Base-by-base conservation (phyloP, 805 yeast genomes). In the Lachancea sp. region DNA sequence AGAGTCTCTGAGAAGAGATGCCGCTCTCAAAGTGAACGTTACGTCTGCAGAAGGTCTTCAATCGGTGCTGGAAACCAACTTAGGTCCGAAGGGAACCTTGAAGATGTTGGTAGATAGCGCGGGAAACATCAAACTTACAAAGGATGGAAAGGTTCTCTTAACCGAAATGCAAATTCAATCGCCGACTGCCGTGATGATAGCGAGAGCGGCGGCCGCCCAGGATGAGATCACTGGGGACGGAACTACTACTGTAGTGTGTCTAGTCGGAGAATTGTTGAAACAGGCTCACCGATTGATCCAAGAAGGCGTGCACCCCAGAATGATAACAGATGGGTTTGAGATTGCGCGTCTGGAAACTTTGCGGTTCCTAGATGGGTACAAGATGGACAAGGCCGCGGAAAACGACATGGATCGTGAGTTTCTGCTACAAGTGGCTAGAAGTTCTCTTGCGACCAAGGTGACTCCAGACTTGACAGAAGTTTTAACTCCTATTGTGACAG, bases 171-270 rank as follows among this genome's bases (percentile, higher is more conserved):
- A 92, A 67, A 90, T 90, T 64, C 92, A 84, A 61, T 80, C 83
- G 47, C 94, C 94, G 8, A 84, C 94, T 3, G 94, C 94, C 0
- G 84, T 83, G 25, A 78, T 83, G 84, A 83, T 83, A 66, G 95
- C 98, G 2, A 75, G 97, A 50, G 98, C 97, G 11, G 98, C 98
- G 36, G 79, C 96, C 34, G 97, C 98, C 0, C 98, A 92, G 66
- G 98, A 92, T 63, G 98, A 92, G 64, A 87, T 92, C 59, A 85
- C 97, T n/a, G 98, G 98, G 37, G 98, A 92, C 65, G 98, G 98
- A 49, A 92, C 98, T 41, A 90, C 97, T 5, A 83, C 96, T 2
- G 98, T 92, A 40, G 90, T 89, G 33, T 71, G 94, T 47, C 73
- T 89, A 41, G 98, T 92, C 31, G 98, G 98, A 41, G 97, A 90